Evolutionary conservation across 2,329 filamentous ascomycete genomes (phyloP), one percentile per base, ranked within the genome.

Genomic region (Pestalotiopsis sp.): DNA sequence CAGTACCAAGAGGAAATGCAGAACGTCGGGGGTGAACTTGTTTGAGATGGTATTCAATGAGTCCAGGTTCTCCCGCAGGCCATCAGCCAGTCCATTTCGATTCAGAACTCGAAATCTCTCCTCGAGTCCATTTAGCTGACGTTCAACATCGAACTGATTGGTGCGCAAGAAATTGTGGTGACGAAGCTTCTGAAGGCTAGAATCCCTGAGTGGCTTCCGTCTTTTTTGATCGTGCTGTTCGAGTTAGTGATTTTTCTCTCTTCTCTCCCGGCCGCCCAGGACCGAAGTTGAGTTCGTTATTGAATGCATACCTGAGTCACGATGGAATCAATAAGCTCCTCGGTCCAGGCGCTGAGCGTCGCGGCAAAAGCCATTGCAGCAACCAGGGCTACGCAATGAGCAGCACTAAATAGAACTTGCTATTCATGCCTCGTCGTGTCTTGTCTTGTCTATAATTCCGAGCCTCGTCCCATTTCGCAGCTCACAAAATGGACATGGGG

Each of bases 31-130:
- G 5, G 90, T 89, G 87, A 89, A 95, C 79, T 90, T 90, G 58
- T 85, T 85, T 45, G 80, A 83, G 65, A 76, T 68, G 40, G 80
- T 76, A 12, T 86, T 82, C 23, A 97, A 80, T 69, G 90, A 87
- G 52, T 86, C 81, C 14, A 94, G 79, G 45, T 92, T 86, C 58
- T 78, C 76, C 52, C 84, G 82, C 45, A 94, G 81, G 5, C 90
- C 90, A 77, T 95, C 90, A 13, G 94, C 93, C 31, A 98, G 83
- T 52, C 89, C 89, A 74, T 98, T 95, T 70, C 93, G 90, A 75
- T 92, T 91, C 62, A 93, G 86, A 66, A 98, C 86, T 40, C 90
- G 88, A 74, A 98, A 96, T 74, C 95, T 94, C 81, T 98, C 96
- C 73, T 95, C 91, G 2, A 98, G 84, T 1, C 93, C 93, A 63